A percentile compares a stretch with the other conserved stretches of the same genome.
These are phyloP conservation scores for Euclidium syriacum DNA, from an alignment of 345 rosid genomes.

Conservation along the genomic window DNA sequence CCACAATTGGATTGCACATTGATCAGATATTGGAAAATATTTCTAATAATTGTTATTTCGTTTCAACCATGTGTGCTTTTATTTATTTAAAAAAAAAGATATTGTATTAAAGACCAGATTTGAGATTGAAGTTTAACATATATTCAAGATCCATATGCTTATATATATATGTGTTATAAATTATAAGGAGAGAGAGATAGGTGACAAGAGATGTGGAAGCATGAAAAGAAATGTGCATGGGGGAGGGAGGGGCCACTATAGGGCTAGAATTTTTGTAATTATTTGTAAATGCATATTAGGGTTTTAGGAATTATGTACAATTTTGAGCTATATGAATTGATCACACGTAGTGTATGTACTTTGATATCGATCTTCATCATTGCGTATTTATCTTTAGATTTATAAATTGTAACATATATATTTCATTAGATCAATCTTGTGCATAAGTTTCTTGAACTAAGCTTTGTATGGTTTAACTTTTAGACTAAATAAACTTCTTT, in stretches of 20 bases:
- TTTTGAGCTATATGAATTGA: slow-evolving; percentile 16
- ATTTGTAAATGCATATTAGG: not conserved
- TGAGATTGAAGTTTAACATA: too few species aligned
- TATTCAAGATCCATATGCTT: too few species aligned
- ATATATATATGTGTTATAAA: too few species aligned
- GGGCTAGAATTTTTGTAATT: slow-evolving; percentile 9
- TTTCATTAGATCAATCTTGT: not conserved
- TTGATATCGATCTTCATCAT: slow-evolving; percentile 5
- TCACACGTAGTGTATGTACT: slow-evolving; percentile 10
- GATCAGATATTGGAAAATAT: too few species aligned
- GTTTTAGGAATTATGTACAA: slow-evolving; percentile 18
- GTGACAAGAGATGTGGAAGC: slow-evolving; percentile 29
- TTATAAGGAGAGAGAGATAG: slow-evolving; percentile 1
- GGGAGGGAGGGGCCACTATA: slow-evolving; percentile 19
- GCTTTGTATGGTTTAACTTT: slow-evolving; percentile 8
- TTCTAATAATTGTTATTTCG: too few species aligned
- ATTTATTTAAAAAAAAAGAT: too few species aligned
- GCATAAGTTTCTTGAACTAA: slow-evolving; percentile 10
- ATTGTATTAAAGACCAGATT: too few species aligned
- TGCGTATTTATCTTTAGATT: not conserved
- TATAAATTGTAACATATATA: too few species aligned
- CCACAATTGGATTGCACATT: too few species aligned
- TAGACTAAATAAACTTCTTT: slow-evolving; percentile 12
- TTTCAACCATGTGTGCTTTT: too few species aligned
- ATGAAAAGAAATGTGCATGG: slow-evolving; percentile 32